A percentile compares a stretch with the other conserved stretches of the same genome.
phyloP scores from a whole-genome alignment of 2,329 filamentous ascomycete genomes.

The Harringtonia aguacate region DNA sequence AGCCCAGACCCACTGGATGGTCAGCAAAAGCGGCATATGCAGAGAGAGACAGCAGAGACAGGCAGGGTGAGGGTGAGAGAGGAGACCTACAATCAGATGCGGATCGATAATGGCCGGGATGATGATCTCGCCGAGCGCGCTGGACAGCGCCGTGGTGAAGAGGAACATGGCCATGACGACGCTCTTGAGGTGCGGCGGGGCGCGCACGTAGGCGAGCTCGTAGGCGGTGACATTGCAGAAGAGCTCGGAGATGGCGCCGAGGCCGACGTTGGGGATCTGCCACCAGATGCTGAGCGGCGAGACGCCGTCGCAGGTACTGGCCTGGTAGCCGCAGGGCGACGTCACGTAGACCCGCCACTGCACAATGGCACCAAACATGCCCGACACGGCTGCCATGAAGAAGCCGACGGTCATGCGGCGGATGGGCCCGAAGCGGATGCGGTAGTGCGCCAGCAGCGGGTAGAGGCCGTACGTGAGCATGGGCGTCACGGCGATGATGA shows the following conservation, averaged over 20 bases:
- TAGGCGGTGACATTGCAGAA: slow-evolving; percentile 52
- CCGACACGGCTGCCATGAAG: slow-evolving; percentile 21
- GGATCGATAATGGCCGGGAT: slow-evolving; percentile 31
- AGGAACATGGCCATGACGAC: slow-evolving; percentile 46
- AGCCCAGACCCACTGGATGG: slow-evolving; percentile 25
- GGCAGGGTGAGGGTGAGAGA: too few relatives aligned
- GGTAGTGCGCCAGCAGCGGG: slow-evolving; percentile 37
- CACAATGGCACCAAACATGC: slow-evolving; percentile 43
- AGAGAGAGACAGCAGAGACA: too few relatives aligned
- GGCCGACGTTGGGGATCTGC: slow-evolving; percentile 37
- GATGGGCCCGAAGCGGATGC: slow-evolving; percentile 47
- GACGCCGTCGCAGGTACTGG: slow-evolving; percentile 27
- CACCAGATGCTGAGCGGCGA: slow-evolving; percentile 39
- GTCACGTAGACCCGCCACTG: slow-evolving; percentile 49
- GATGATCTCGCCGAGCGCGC: slow-evolving; percentile 34
- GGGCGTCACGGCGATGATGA: slow-evolving; percentile 46
- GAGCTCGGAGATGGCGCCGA: slow-evolving; percentile 44
- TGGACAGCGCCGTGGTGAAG: slow-evolving; percentile 46
- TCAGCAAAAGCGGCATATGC: background rate
- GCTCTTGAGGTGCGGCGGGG: slow-evolving; percentile 53
- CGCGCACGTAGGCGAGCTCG: slow-evolving; percentile 59
- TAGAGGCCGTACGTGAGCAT: slow-evolving; percentile 45
- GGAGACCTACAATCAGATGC: slow-evolving; percentile 19
- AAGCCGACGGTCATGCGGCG: slow-evolving; percentile 49
- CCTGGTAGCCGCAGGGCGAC: slow-evolving; percentile 39